Base-by-base conservation (phyloP, 257 asterid genomes). In the Anisodus acutangulus region DNA sequence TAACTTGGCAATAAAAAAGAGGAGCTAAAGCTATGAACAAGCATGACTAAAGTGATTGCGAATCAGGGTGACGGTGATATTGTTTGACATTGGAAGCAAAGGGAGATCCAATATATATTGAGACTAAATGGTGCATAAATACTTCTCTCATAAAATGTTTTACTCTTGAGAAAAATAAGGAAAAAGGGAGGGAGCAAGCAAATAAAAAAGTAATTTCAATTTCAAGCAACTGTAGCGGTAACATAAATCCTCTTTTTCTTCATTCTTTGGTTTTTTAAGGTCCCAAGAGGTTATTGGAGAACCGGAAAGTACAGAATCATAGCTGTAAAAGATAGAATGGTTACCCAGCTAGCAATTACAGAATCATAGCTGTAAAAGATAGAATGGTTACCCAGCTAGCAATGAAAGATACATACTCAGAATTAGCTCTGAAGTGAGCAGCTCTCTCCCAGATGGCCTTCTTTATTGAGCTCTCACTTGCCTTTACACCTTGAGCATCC, bases 391-490 rank as follows among this genome's bases (percentile, higher is more conserved):
- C 22, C 4, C 49, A 53, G 15, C 11, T 53, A 76, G 64, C 49
- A 76, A 49, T 9, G 83, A 78, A 74, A 87, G 86, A 51, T 79
- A 82, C 93, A 63, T 92, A 97, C 99, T 89, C 93, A 3, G 97
- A 84, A 87, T 95, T 94, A 62, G 93, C 92, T 78, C 78, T 87
- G 88, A 97, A 87, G 86, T 95, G 91, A 86, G 90, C 93, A 83
- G 98, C 94, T 90, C 97, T 90, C 57, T 87, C 91, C 92, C 71
- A 87, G 59, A 97, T 89, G 79, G 98, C 97, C 88, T 90, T 91
- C 91, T 89, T 87, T 85, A 97, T 87, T 82, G 74, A 86, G 89
- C 90, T 88, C 84, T 97, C 93, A 51, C 88, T 93, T 84, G 87
- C 84, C 81, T 88, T 84, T 67, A 87, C 85, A 82, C 63, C 89